phyloP scores from a whole-genome alignment of 176 grass and related monocot genomes.

The Eleusine indica region DNA sequence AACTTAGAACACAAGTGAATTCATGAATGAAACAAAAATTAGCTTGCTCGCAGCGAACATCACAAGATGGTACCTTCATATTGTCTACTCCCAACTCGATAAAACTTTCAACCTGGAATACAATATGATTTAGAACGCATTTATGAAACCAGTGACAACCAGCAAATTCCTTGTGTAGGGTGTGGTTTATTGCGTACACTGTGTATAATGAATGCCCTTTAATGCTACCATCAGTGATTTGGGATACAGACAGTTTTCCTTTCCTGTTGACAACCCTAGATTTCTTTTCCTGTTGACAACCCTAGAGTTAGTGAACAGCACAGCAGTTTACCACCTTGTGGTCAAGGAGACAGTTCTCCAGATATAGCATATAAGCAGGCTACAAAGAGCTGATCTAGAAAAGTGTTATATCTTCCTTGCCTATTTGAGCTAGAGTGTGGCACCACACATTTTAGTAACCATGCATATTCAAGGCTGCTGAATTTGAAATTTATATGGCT shows the following conservation, averaged over 20 bases:
- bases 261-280: neutral
- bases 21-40: neutral
- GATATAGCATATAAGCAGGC: neutral
- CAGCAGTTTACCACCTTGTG: neutral
- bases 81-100: neutral
- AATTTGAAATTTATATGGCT: neutral
- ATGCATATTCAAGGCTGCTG: neutral
- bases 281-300: neutral
- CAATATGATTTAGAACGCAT: neutral
- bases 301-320: neutral
- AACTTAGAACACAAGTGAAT: neutral
- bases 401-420: constrained; percentile 17
- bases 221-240: neutral
- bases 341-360: too few relatives aligned
- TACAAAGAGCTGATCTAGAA: neutral
- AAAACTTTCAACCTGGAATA: neutral
- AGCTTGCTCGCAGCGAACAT: neutral
- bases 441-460: constrained; percentile 5
- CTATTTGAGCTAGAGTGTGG: constrained; percentile 21
- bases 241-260: neutral
- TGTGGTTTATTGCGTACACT: neutral
- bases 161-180: neutral
- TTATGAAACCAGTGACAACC: neutral
- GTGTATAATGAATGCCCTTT: too few relatives aligned
- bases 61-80: neutral